Evolutionary conservation across 2,329 filamentous ascomycete species (phyloP).

Genomic region (Basipetospora sp.): DNA sequence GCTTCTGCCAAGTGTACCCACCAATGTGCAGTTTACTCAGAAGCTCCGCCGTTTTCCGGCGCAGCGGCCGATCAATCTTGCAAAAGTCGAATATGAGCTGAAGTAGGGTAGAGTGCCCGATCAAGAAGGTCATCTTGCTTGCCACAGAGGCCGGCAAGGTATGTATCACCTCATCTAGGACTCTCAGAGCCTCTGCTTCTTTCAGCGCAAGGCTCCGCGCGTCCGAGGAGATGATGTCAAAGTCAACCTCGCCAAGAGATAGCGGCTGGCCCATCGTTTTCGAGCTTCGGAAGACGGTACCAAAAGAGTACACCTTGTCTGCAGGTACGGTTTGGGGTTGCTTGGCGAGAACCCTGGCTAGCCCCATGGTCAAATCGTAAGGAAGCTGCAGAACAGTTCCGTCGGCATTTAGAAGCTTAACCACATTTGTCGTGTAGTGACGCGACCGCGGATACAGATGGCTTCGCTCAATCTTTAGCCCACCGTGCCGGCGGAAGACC

Average conservation of each 20-base stretch:
- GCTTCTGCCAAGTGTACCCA: conserved; percentile 67
- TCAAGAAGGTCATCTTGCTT: conserved; percentile 68
- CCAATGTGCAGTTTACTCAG: conserved; percentile 78
- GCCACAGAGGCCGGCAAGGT: conserved; percentile 62
- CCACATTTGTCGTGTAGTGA: conserved; percentile 60
- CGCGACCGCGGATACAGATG: conserved; percentile 68
- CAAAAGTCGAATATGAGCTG: conserved; percentile 84
- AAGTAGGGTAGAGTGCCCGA: conserved; percentile 78
- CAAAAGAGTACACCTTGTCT: conserved; percentile 73
- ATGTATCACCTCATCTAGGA: conserved; percentile 77
- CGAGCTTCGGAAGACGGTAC: conserved; percentile 70
- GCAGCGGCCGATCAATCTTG: conserved; percentile 54
- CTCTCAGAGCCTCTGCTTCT: conserved; percentile 87
- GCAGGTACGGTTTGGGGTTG: conserved; percentile 44
- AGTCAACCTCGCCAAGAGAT: conserved; percentile 80
- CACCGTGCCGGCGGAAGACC: conserved; percentile 81
- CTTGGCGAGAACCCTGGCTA: conserved; percentile 71
- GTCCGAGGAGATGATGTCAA: conserved; percentile 81
- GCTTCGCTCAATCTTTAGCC: conserved; percentile 62
- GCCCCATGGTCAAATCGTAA: conserved; percentile 78
- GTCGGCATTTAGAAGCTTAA: conserved; percentile 65
- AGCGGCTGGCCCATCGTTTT: conserved; percentile 66
- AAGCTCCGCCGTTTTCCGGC: conserved; percentile 62
- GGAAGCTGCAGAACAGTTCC: conserved; percentile 89
- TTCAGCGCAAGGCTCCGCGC: conserved; percentile 72